Evolutionary conservation across 345 rosid genomes (phyloP).

Genomic region (Euphorbia tirucalli): DNA sequence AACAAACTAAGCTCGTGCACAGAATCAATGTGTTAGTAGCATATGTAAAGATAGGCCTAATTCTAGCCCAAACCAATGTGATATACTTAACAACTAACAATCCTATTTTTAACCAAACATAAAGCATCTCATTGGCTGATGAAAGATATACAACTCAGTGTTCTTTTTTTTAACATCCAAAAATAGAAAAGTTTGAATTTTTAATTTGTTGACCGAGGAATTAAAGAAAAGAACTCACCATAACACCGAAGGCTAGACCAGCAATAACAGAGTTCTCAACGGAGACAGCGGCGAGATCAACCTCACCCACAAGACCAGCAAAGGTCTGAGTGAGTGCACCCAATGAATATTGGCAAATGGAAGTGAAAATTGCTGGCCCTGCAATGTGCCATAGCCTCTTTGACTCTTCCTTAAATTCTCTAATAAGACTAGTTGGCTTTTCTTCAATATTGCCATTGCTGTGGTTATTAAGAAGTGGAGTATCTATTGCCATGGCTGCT

Average conservation of each 20-base stretch:
- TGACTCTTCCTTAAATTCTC: conserved; percentile 65
- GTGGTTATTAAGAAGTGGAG: conserved; percentile 32
- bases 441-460: not conserved
- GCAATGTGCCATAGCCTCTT: conserved; percentile 74
- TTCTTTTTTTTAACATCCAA: not conserved
- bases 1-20: no score
- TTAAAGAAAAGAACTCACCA: conserved; percentile 41
- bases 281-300: conserved; percentile 85
- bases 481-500: conserved; percentile 35
- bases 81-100: no score
- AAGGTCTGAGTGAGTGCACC: conserved; percentile 91
- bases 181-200: not conserved
- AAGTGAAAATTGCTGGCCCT: conserved; percentile 84
- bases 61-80: no score
- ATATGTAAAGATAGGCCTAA: no score
- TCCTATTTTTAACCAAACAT: no score
- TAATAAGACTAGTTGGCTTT: conserved; percentile 14
- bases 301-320: conserved; percentile 65
- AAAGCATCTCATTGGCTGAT: no score
- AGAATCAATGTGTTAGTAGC: no score
- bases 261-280: conserved; percentile 87
- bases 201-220: not conserved
- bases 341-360: conserved; percentile 72
- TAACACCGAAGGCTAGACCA: conserved; percentile 82
- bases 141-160: no score